phyloP scores from a whole-genome alignment of 2,329 filamentous ascomycete species.

The Sclerotinia glacialis region DNA sequence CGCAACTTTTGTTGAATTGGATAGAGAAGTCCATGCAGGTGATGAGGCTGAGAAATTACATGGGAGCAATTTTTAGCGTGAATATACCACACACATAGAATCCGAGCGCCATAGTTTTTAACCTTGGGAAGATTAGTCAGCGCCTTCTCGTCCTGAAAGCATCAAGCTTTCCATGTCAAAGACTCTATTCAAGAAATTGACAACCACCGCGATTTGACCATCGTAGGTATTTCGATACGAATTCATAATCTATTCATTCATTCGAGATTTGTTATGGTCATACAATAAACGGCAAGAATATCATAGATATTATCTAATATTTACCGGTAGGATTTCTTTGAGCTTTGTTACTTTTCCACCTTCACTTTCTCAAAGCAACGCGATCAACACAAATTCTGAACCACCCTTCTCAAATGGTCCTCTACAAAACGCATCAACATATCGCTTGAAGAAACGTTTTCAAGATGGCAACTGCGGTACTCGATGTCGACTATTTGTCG shows the following conservation, averaged over 20 bases:
- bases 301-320: slow-evolving; percentile 9
- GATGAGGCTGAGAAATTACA: slow-evolving; percentile 16
- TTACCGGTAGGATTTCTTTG: not conserved
- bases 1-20: not conserved
- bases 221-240: slow-evolving; percentile 14
- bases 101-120: not conserved
- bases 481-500: slow-evolving; percentile 72
- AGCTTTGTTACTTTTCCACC: not conserved
- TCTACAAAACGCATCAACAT: slow-evolving; percentile 13
- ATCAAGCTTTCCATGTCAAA: slow-evolving; percentile 18
- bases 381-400: slow-evolving; percentile 12
- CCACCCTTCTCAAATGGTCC: slow-evolving; percentile 16
- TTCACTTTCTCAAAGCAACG: slow-evolving; percentile 18
- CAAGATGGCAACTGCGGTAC: slow-evolving; percentile 57
- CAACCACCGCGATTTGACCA: slow-evolving; percentile 20
- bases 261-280: not conserved
- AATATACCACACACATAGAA: not conserved
- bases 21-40: slow-evolving; percentile 2
- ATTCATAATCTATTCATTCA: not conserved
- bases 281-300: not conserved
- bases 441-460: slow-evolving; percentile 19
- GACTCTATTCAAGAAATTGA: slow-evolving; percentile 18
- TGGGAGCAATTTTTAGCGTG: slow-evolving; percentile 1
- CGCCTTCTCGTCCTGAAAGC: slow-evolving; percentile 16
- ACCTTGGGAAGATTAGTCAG: slow-evolving; percentile 2